phyloP scores from a whole-genome alignment of 805 yeast genomes.

The Hemisphaericaspora nanyangensis region DNA sequence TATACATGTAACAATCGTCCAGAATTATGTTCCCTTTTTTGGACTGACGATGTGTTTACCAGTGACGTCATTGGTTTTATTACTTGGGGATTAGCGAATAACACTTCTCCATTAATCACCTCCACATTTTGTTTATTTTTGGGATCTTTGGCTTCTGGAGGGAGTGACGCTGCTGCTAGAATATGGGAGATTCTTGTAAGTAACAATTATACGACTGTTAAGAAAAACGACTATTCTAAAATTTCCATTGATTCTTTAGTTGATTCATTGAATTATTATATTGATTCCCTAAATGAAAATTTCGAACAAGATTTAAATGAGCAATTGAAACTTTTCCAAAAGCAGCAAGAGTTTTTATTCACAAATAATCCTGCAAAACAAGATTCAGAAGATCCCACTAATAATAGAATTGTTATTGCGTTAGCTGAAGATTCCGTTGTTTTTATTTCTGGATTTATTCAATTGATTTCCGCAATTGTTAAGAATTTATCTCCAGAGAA shows the following conservation, averaged over 20 bases:
- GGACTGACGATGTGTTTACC: conserved; percentile 41
- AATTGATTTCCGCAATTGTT: conserved; percentile 47
- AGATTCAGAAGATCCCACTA: conserved; percentile 20
- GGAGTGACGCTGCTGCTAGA: conserved; percentile 43
- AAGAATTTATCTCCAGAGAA: conserved; percentile 21
- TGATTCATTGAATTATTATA: conserved; percentile 52
- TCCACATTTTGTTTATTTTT: conserved; percentile 79
- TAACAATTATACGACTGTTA: conserved; percentile 22
- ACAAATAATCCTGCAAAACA: conserved; percentile 11
- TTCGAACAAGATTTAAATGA: conserved; percentile 31
- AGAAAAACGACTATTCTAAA: conserved; percentile 37
- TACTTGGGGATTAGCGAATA: conserved; percentile 82
- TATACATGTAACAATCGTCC: conserved; percentile 65
- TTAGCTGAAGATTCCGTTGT: conserved; percentile 78
- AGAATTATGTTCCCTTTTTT: conserved; percentile 54
- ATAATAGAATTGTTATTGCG: conserved; percentile 42
- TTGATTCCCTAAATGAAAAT: conserved; percentile 40
- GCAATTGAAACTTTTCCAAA: conserved; percentile 28
- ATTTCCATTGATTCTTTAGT: conserved; percentile 56
- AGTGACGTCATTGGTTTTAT: conserved; percentile 75
- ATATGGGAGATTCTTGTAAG: conserved; percentile 38
- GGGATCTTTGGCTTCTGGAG: conserved; percentile 67
- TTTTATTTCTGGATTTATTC: conserved; percentile 68
- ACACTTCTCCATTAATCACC: conserved; percentile 69
- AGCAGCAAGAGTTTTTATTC: conserved; percentile 31